Conservation (phyloP, 1,139 yeast genomes). For the Maudiozyma humilis region DNA sequence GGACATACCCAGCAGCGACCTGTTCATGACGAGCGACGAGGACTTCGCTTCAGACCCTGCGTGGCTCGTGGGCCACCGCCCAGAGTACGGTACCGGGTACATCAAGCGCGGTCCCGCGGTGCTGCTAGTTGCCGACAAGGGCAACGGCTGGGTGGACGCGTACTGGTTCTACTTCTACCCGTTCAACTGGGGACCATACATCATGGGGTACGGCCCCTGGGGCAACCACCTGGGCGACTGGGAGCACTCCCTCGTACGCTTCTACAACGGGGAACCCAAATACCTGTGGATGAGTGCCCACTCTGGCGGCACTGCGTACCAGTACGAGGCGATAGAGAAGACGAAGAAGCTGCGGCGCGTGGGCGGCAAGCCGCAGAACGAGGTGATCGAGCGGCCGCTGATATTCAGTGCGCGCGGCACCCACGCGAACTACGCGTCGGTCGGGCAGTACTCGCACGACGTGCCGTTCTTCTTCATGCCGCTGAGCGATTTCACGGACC, state of each 20-base stretch:
- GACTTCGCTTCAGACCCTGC: conserved; percentile 64
- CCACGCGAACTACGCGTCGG: conserved; percentile 93
- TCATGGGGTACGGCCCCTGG: conserved; percentile 95
- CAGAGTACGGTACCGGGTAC: conserved; percentile 63
- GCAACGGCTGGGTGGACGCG: conserved; percentile 82
- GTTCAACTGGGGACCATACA: conserved; percentile 90
- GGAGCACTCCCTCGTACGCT: conserved; percentile 90
- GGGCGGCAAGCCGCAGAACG: conserved; percentile 24
- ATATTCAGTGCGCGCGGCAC: conserved; percentile 91
- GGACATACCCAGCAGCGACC: conserved; percentile 23
- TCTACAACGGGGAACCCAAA: conserved; percentile 72
- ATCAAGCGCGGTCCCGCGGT: conserved; percentile 73
- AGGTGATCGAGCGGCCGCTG: conserved; percentile 47
- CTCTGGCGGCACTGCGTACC: conserved; percentile 92
- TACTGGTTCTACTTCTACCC: conserved; percentile 95
- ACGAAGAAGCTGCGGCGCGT: conserved; percentile 34
- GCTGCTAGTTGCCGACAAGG: conserved; percentile 79
- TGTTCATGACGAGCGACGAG: conserved; percentile 55
- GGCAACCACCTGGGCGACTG: conserved; percentile 97
- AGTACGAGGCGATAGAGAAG: conserved; percentile 67
- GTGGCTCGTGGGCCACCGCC: conserved; percentile 75
- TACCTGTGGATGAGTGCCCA: conserved; percentile 98
- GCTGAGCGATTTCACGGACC: conserved; percentile 83
- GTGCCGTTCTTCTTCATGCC: conserved; percentile 71
- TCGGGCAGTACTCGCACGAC: conserved; percentile 93